A percentile compares a stretch with the other conserved stretches of the same genome.
Evolutionary conservation across 2,329 filamentous ascomycete species (phyloP).

Genomic region (Clarireedia paspali): DNA sequence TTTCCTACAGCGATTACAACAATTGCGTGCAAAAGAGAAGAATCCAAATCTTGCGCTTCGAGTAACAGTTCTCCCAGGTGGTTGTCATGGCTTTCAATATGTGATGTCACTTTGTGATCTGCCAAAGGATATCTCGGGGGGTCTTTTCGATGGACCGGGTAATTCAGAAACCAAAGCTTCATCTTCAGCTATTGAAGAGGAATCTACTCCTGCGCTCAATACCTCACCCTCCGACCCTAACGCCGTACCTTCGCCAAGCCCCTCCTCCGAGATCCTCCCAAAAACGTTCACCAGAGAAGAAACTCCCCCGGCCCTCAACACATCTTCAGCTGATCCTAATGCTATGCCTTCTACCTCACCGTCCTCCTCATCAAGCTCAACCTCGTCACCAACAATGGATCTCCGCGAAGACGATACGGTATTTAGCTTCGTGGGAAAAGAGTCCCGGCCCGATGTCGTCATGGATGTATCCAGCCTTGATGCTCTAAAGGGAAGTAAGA

Average conservation of each 20-base stretch:
- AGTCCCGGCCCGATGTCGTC: conserved; percentile 67
- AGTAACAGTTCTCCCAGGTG: conserved; percentile 85
- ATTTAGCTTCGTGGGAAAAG: conserved; percentile 58
- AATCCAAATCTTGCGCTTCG: conserved; percentile 83
- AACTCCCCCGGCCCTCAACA: conserved; percentile 9
- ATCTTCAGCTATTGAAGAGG: conserved; percentile 20
- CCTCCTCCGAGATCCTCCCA: background rate
- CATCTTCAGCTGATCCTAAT: conserved; percentile 16
- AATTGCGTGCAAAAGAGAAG: conserved; percentile 50
- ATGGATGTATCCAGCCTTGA: conserved; percentile 84
- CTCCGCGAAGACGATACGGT: conserved; percentile 73
- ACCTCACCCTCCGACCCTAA: conserved; percentile 16
- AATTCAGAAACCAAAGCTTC: background rate
- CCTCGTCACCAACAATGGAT: conserved; percentile 30
- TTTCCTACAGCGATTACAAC: conserved; percentile 28
- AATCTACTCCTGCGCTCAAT: conserved; percentile 14
- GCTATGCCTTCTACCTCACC: conserved; percentile 7
- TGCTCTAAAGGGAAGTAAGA: conserved; percentile 83
- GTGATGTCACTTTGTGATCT: conserved; percentile 76
- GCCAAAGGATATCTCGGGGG: conserved; percentile 30
- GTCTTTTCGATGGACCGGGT: background rate
- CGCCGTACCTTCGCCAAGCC: background rate
- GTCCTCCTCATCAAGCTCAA: background rate
- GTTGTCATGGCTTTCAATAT: conserved; percentile 98
- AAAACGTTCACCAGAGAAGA: no score